phyloP scores from a whole-genome alignment of 2,329 filamentous ascomycete species.

The Fusarium veterinarium region DNA sequence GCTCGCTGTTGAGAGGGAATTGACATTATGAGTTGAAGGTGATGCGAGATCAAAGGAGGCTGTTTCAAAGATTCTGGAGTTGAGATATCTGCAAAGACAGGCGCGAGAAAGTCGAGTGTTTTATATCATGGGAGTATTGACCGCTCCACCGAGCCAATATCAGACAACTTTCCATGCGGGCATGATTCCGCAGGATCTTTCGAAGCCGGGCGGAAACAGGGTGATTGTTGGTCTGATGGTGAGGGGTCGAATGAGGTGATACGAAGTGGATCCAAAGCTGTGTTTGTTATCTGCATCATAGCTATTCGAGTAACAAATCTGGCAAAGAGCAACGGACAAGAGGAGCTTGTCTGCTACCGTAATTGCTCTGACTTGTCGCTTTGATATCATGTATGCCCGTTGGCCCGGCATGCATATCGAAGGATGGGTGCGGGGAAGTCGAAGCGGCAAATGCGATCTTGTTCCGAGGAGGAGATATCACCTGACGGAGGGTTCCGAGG shows the following conservation, averaged over 20 bases:
- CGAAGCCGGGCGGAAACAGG: neutral
- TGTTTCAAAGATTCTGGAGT: too few relatives aligned
- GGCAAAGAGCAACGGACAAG: neutral
- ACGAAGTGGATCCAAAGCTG: neutral
- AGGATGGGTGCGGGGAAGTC: conserved; percentile 8
- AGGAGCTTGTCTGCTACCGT: neutral
- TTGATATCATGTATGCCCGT: conserved; percentile 4
- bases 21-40: conserved; percentile 6
- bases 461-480: neutral
- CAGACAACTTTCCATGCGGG: neutral
- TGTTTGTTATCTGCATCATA: neutral
- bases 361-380: neutral
- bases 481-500: neutral
- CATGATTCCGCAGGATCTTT: neutral
- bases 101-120: neutral
- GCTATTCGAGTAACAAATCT: neutral
- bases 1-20: conserved; percentile 36
- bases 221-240: neutral
- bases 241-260: neutral
- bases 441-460: neutral
- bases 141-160: neutral
- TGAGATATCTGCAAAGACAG: too few relatives aligned
- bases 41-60: rapidly evolving
- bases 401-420: conserved; percentile 10
- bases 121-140: neutral